Conservation (phyloP, 257 asterid species). For the Lithospermum erythrorhizon region DNA sequence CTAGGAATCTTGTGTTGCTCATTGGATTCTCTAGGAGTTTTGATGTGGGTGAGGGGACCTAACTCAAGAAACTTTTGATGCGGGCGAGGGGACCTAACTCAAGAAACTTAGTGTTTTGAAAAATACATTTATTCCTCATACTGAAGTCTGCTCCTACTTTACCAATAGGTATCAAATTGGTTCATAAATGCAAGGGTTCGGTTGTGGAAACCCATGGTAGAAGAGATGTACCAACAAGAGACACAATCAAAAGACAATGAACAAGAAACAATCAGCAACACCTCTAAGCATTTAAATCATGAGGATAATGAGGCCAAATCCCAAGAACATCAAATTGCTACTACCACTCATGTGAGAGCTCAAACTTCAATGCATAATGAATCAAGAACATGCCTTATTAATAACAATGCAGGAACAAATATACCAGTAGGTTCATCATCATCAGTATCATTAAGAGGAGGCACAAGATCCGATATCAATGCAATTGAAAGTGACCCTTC, state of each 20-base stretch:
- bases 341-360: constrained; percentile 6
- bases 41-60: too few species aligned
- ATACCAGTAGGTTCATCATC: constrained; percentile 4
- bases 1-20: too few species aligned
- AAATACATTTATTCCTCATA: background rate
- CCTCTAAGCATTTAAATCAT: background rate
- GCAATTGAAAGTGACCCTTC: constrained; percentile 41
- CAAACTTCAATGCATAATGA: constrained; percentile 18
- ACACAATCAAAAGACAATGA: constrained; percentile 25
- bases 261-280: constrained; percentile 8
- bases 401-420: constrained; percentile 2
- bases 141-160: too few species aligned
- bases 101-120: background rate
- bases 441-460: constrained; percentile 13
- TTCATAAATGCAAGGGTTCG: constrained; percentile 94
- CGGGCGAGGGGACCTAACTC: too few species aligned
- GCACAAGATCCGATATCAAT: constrained; percentile 29
- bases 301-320: constrained; percentile 8
- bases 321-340: constrained; percentile 10
- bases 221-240: constrained; percentile 72
- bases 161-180: constrained; percentile 71
- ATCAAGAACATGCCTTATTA: background rate
- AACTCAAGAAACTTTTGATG: too few species aligned
- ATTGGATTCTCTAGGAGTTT: too few species aligned
- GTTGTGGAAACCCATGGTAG: constrained; percentile 88